These are phyloP conservation scores for Lyophyllum atratum DNA, from an alignment of 768 basidiomycete genomes.

Conservation along the genomic window DNA sequence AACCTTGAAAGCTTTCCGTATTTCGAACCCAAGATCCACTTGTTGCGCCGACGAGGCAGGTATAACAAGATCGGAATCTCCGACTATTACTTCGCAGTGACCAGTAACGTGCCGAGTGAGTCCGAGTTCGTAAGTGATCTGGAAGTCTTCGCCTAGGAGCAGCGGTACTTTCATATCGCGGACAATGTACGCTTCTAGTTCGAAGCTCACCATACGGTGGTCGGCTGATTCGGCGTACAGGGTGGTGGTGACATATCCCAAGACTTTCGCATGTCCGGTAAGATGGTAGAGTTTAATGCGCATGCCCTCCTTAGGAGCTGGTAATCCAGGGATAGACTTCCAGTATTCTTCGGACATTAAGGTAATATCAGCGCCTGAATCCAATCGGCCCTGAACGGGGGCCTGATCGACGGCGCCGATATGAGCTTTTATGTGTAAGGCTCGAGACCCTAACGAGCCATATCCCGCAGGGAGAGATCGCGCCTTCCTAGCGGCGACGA, in stretches of 20 bases:
- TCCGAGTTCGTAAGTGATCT: slow-evolving; percentile 27
- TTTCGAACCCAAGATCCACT: slow-evolving; percentile 20
- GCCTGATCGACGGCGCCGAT: neutral
- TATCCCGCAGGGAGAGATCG: neutral
- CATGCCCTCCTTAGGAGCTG: neutral
- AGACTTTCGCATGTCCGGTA: neutral
- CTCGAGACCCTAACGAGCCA: neutral
- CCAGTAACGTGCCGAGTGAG: slow-evolving; percentile 6
- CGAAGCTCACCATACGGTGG: slow-evolving; percentile 18
- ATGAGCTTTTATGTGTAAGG: neutral
- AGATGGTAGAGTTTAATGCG: neutral
- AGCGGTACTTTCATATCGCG: slow-evolving; percentile 28
- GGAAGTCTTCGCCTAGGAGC: slow-evolving; percentile 33
- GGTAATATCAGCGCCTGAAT: neutral
- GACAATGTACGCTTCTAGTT: slow-evolving; percentile 31
- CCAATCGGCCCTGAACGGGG: neutral
- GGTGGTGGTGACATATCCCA: neutral
- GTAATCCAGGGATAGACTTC: neutral
- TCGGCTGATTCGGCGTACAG: neutral
- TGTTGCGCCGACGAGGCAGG: slow-evolving; percentile 7
- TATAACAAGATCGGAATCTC: neutral
- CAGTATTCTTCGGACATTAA: neutral
- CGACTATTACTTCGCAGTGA: slow-evolving; percentile 8
- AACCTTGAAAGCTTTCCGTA: slow-evolving; percentile 7
- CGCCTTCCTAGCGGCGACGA: neutral